Evolutionary conservation across 208 protist genomes (phyloP).

Genomic region (Balamuthia mandrillaris): DNA sequence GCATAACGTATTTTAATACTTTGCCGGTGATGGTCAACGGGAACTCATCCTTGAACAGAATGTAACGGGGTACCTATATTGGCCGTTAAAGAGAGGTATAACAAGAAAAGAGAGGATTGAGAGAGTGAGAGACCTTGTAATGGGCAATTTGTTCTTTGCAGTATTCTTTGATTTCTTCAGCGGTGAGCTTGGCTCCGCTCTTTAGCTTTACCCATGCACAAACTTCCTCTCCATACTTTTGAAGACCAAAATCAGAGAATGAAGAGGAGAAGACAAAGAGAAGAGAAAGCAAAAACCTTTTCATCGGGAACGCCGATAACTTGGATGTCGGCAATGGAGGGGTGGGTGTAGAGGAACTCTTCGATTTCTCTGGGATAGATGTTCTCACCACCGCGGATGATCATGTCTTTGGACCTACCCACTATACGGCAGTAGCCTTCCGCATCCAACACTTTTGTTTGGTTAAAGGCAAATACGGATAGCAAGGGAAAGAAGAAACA

Average conservation of each 20-base stretch:
- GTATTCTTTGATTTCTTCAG: conserved; percentile 36
- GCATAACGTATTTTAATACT: conserved; percentile 55
- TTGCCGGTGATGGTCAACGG: conserved; percentile 61
- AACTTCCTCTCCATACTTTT: conserved; percentile 61
- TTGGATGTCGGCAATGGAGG: conserved; percentile 46
- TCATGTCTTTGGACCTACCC: conserved; percentile 70
- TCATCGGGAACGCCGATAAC: conserved; percentile 53
- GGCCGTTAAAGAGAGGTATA: not conserved
- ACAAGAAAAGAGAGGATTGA: no score
- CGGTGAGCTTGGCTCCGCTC: not conserved
- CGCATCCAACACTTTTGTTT: conserved; percentile 54
- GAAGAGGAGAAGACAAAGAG: not conserved
- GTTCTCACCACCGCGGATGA: conserved; percentile 76
- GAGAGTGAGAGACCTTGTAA: conserved; percentile 59
- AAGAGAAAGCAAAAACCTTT: no score
- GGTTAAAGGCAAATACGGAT: no score
- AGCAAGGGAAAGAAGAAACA: not conserved
- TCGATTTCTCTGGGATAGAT: conserved; percentile 72
- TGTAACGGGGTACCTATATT: conserved; percentile 46
- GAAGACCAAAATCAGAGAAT: no score
- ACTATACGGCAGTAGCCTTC: conserved; percentile 66
- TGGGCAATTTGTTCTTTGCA: conserved; percentile 58
- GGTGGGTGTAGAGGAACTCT: conserved; percentile 58
- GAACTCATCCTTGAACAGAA: conserved; percentile 54
- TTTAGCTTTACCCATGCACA: conserved; percentile 58